A percentile compares a stretch with the other conserved stretches of the same genome.
phyloP scores from a whole-genome alignment of 306 rosid species.

The Quillaja saponaria region DNA sequence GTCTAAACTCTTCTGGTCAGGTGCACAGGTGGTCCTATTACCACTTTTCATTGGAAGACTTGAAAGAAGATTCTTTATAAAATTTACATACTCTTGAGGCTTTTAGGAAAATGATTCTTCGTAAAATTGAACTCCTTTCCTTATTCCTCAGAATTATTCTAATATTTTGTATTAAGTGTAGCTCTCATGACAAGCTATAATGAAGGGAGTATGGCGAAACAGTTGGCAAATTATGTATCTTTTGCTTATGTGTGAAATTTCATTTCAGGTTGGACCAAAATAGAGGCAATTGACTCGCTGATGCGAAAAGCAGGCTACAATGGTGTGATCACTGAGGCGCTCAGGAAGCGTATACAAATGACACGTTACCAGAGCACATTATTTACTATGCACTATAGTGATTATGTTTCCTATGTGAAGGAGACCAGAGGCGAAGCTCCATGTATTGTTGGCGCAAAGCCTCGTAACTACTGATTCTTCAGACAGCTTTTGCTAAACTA shows the following conservation, averaged over 20 bases:
- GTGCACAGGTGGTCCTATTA: background rate
- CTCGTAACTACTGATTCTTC: constrained; percentile 40
- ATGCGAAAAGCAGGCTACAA: constrained; percentile 83
- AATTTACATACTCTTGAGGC: too few species aligned
- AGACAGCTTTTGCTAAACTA: constrained; percentile 32
- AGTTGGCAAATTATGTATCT: background rate
- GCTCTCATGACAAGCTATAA: too few species aligned
- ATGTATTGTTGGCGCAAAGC: constrained; percentile 54
- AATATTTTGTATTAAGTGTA: too few species aligned
- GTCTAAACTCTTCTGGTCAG: too few species aligned
- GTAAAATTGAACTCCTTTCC: too few species aligned
- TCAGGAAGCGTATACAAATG: constrained; percentile 58
- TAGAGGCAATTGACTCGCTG: constrained; percentile 89
- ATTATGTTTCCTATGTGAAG: constrained; percentile 69
- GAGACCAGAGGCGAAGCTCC: constrained; percentile 65
- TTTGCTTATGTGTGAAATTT: constrained; percentile 23
- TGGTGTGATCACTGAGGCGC: constrained; percentile 61
- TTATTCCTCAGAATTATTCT: too few species aligned
- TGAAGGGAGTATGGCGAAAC: background rate
- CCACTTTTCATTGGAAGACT: background rate
- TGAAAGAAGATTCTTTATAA: background rate
- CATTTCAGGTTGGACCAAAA: constrained; percentile 79
- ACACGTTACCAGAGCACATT: constrained; percentile 93
- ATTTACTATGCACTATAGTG: constrained; percentile 70
- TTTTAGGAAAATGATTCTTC: too few species aligned